A percentile compares a stretch with the other conserved stretches of the same genome.
Conservation (phyloP, 2,329 filamentous ascomycete genomes). For the Alternaria hordeiaustralica region DNA sequence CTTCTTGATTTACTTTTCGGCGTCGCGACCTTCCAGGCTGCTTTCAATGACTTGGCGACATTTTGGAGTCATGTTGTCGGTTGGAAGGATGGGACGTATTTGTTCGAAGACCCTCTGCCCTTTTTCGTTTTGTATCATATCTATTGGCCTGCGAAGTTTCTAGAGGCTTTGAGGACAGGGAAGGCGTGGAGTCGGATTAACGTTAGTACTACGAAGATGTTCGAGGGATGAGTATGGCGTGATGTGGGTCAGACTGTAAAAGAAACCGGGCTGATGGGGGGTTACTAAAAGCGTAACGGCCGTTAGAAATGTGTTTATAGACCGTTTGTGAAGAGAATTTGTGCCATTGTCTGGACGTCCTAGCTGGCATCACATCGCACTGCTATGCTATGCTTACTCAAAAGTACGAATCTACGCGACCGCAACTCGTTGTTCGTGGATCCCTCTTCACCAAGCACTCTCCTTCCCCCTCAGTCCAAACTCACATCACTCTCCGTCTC, state of each 20-base stretch:
- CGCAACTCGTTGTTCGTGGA: not conserved
- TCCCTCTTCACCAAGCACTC: not conserved
- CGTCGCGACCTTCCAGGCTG: conserved; percentile 20
- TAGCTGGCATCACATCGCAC: not conserved
- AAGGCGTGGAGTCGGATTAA: conserved; percentile 69
- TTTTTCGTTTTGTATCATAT: conserved; percentile 61
- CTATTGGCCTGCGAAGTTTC: conserved; percentile 62
- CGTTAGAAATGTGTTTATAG: not conserved
- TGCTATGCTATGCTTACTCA: not conserved
- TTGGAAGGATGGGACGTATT: conserved; percentile 60
- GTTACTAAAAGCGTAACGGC: not conserved
- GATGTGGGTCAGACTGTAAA: not conserved
- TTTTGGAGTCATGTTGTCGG: conserved; percentile 52
- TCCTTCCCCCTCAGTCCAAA: not conserved
- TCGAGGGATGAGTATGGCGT: conserved; percentile 36
- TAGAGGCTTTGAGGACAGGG: conserved; percentile 53
- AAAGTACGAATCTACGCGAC: not conserved
- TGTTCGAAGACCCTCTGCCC: conserved; percentile 58
- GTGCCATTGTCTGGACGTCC: not conserved
- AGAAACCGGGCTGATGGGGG: not conserved
- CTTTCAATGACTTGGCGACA: conserved; percentile 30
- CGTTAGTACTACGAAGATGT: conserved; percentile 70
- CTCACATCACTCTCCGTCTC: not conserved
- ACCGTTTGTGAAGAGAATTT: not conserved
- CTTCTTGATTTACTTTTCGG: conserved; percentile 36